Evolutionary conservation across 2,329 filamentous ascomycete species (phyloP), one percentile per base, ranked within the genome.

Genomic region (Cladobotryum protrusum): DNA sequence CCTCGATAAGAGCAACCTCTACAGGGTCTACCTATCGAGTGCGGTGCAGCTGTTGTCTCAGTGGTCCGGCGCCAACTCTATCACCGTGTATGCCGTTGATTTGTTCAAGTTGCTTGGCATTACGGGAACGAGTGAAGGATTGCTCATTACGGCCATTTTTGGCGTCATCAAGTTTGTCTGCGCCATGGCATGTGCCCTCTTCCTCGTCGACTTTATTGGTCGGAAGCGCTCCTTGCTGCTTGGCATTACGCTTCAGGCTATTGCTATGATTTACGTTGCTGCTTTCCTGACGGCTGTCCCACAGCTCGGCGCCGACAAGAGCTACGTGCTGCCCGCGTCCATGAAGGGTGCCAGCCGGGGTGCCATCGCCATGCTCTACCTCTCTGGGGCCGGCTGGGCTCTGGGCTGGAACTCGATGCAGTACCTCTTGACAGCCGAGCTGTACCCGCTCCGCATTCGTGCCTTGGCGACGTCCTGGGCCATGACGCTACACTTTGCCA

Each of bases 401-500:
- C 69, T 86, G 3, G 83, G 79, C 34, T 90, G 82, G 85, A 89
- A 89, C 69, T 80, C 76, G 1, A 86, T 88, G 74, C 86, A 89
- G 67, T 91, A 90, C 63, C 75, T 91, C 4, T 77, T 91, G 49
- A 89, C 86, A 13, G 84, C 85, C 1, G 87, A 91, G 62, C 76
- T 91, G 53, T 91, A 88, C 70, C 86, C 87, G 1, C 75, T 90
- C 9, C 78, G 86, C 3, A 82, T 91, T 45, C 80, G 87, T 49
- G 85, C 86, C 4, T 68, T 89, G 9, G 81, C 83, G 17, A 86
- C 84, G 0, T 86, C 81, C 0, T 75, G 86, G 61, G 81, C 84
- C 43, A 90, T 90, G 87, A 86, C 82, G 0, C 77, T 89, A 52
- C 86, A 91, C 66, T 90, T 90, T 61, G 83, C 78, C 52, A 88